phyloP scores from a whole-genome alignment of 495 filamentous ascomycete genomes.

The Podospora appendiculata region DNA sequence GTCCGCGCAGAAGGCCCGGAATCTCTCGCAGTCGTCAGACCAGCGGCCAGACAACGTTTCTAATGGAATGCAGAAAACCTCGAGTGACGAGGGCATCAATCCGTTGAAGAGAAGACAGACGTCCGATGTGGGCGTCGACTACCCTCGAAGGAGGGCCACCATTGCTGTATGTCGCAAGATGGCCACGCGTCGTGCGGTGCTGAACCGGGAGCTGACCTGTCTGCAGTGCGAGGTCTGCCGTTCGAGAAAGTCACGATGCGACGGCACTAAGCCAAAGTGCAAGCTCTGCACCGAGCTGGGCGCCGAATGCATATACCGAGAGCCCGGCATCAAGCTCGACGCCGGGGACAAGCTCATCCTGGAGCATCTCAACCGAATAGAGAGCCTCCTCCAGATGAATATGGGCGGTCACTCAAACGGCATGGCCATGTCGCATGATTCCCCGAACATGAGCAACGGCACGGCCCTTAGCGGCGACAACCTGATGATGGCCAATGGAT shows the following conservation, averaged over 20 bases:
- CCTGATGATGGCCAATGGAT: conserved; percentile 34
- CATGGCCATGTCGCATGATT: conserved; percentile 41
- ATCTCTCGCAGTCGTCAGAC: conserved; percentile 47
- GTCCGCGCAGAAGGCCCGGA: conserved; percentile 49
- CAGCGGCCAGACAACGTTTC: conserved; percentile 25
- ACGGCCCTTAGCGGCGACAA: conserved; percentile 62
- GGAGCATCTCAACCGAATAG: conserved; percentile 67
- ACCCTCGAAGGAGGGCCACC: conserved; percentile 61
- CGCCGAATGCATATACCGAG: conserved; percentile 75
- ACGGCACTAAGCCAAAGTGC: conserved; percentile 76
- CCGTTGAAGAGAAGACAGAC: conserved; percentile 58
- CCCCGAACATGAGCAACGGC: conserved; percentile 63
- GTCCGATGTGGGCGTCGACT: conserved; percentile 53
- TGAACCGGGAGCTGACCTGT: conserved; percentile 14
- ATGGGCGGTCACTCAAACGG: conserved; percentile 39
- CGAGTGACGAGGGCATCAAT: conserved; percentile 45
- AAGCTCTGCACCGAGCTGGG: conserved; percentile 75
- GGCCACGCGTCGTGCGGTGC: not conserved
- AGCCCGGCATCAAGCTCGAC: conserved; percentile 81
- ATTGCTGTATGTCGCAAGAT: conserved; percentile 54
- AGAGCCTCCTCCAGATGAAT: conserved; percentile 65
- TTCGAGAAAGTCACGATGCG: conserved; percentile 74
- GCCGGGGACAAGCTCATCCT: conserved; percentile 80
- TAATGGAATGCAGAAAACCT: conserved; percentile 38
- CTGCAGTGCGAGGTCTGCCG: conserved; percentile 76